These are phyloP conservation scores for Arabis hirsuta DNA, from an alignment of 345 rosid species.

Conservation along the genomic window DNA sequence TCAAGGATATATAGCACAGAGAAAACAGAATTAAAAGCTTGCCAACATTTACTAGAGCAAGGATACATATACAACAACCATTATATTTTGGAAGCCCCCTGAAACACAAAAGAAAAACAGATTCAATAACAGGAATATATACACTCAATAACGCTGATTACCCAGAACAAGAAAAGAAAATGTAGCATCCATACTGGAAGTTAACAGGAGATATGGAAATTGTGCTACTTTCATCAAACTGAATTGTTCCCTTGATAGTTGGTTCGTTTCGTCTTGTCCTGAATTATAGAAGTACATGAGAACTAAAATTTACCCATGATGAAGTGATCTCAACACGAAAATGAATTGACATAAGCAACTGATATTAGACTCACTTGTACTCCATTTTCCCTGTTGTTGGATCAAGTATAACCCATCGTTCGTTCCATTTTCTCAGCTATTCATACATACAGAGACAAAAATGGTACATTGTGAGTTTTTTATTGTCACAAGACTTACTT, in stretches of 20 bases:
- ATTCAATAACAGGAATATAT: conserved; percentile 14
- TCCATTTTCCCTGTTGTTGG: conserved; percentile 98
- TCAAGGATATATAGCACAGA: background rate
- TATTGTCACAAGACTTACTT: conserved; percentile 16
- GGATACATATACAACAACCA: conserved; percentile 99
- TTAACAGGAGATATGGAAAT: conserved; percentile 88
- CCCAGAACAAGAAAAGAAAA: background rate
- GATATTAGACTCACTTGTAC: conserved; percentile 65
- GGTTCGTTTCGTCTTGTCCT: conserved; percentile 95
- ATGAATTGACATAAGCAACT: conserved; percentile 4
- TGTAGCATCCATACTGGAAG: conserved; percentile 72
- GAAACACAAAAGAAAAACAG: conserved; percentile 40
- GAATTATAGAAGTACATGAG: conserved; percentile 20
- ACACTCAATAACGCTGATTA: conserved; percentile 6
- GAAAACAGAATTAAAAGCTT: conserved; percentile 14
- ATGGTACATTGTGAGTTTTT: background rate
- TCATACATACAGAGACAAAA: conserved; percentile 27
- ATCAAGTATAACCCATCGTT: conserved; percentile 93
- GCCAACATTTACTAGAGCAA: background rate
- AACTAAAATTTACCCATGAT: background rate
- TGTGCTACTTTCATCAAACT: conserved; percentile 88
- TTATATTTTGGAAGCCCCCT: conserved; percentile 97
- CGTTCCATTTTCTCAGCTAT: conserved; percentile 98
- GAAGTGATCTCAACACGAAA: conserved; percentile 13
- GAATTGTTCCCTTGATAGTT: conserved; percentile 75